Evolutionary conservation across 768 basidiomycete genomes (phyloP), one percentile per base, ranked within the genome.

Genomic region (Russula foetens): DNA sequence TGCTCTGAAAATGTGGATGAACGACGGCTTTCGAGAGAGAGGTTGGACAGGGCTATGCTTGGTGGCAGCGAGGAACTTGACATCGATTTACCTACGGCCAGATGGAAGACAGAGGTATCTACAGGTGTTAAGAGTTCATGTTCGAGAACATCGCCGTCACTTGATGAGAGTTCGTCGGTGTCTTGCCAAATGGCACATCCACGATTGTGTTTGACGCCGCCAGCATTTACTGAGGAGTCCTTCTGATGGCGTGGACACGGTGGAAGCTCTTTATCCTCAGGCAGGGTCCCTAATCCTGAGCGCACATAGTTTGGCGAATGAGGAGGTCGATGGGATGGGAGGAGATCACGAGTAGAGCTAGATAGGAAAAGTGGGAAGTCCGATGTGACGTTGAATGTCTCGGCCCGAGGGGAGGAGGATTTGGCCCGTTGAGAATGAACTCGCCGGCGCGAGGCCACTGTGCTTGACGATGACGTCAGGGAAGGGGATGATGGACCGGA

Each of bases 231-330:
- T 43, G 59, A 63, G 21, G 69, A 69, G 48, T 67, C 61, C 62
- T 60, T 67, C 53, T 68, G 69, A 31, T 56, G 66, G 19, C 66
- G 69, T 46, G 67, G 70, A 2, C 55, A 43, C 6, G 56, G 68
- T 21, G 50, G 55, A 15, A 52, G 67, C 57, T 83, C 81, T 8
- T 72, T 68, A 51, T 75, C 81, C 61, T 85, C 83, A 4, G 79
- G 83, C 2, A 84, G 75, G 7, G 79, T 74, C 57, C 79, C 76
- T 49, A 85, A 70, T 5, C 62, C 62, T 23, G 62, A 49, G 8
- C 48, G 28, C 21, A n/a, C 57, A 54, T 51, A 51, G 62, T 50
- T 61, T 64, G 61, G 58, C 2, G 39, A 64, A 43, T 33, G 64
- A 64, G 19, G 63, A 43, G 39, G 53, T 38, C 57, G 64, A 47